Percentiles rank a stretch among this genome's conserved stretches.
Evolutionary conservation across 805 yeast species (phyloP).

Genomic region (Yarrowia sp.): DNA sequence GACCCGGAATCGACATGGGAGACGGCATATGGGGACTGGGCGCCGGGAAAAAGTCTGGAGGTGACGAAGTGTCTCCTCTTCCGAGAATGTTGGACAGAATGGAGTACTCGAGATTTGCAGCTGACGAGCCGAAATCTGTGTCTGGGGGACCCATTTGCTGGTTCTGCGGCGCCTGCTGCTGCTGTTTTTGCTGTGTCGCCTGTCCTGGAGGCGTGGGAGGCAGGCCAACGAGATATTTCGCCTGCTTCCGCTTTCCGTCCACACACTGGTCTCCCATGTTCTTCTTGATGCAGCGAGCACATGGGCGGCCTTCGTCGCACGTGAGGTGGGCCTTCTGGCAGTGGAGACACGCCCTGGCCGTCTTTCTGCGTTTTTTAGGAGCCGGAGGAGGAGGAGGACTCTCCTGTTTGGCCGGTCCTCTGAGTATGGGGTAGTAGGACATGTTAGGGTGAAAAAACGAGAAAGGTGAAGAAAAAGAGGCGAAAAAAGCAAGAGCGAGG

Average conservation of each 20-base stretch:
- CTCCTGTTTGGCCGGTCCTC: slow-evolving; percentile 28
- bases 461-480: neutral
- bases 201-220: slow-evolving; percentile 48
- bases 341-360: slow-evolving; percentile 83
- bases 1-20: slow-evolving; percentile 24
- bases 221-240: slow-evolving; percentile 73
- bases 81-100: slow-evolving; percentile 49
- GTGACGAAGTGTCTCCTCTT: slow-evolving; percentile 33
- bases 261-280: slow-evolving; percentile 71
- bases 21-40: slow-evolving; percentile 33
- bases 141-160: slow-evolving; percentile 25
- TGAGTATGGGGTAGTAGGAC: slow-evolving; percentile 29
- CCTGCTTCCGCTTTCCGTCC: slow-evolving; percentile 83
- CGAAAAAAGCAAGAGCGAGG: neutral
- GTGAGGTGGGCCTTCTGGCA: slow-evolving; percentile 89
- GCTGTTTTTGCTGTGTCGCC: slow-evolving; percentile 9
- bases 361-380: slow-evolving; percentile 59
- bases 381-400: slow-evolving; percentile 28
- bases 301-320: slow-evolving; percentile 80
- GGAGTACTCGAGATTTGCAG: slow-evolving; percentile 52
- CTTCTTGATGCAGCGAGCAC: slow-evolving; percentile 71
- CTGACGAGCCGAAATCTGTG: slow-evolving; percentile 49
- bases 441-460: neutral
- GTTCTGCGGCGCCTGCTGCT: neutral
- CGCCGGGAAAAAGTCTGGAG: slow-evolving; percentile 37